Evolutionary conservation across 495 filamentous ascomycete genomes (phyloP), one percentile per base, ranked within the genome.

Genomic region (Ascodesmis nigricans): DNA sequence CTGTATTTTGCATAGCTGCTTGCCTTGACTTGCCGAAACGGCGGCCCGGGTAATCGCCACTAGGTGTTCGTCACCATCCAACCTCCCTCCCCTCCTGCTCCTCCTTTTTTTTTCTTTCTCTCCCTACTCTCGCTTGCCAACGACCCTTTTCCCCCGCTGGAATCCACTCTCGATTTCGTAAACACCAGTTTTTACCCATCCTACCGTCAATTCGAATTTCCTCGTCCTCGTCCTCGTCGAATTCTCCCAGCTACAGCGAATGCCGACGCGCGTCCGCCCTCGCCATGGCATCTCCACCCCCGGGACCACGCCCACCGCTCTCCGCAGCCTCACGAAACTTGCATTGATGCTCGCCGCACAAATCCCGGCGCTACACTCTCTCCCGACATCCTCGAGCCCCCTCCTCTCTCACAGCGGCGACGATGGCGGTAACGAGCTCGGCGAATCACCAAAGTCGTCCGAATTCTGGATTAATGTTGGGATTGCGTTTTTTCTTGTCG

Each of bases 401-500:
- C 13, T 9, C 13, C n/a, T 18, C 8, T 17, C 24, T 20, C 13
- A 33, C 13, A 5, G 4, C 5, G 26, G 15, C 15, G 25, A 20
- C 19, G 22, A 38, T 5, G 27, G 55, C 18, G 29, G 37, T 4
- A 54, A 58, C 10, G 61, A 63, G 45, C 49, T 62, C 21, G 45
- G 61, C 1, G 50, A 57, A 15, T 66, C 69, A 42, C 64, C 69
- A 2, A 58, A 63, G 14, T 22, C 35, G 8, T 11, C 40, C 6
- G 35, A 31, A 21, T 52, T 80, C 52, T 83, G 74, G 73, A 57
- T 73, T 19, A 76, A 80, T 52, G 52, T 82, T 29, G 62, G 66
- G 16, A 56, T 76, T 28, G 75, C 75, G 3, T 60, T 73, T 15
- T 60, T 68, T 19, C 63, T 97, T 26, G 84, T 93, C 6, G 61